Percentiles rank a stretch among this genome's conserved stretches.
These are phyloP conservation scores for Pseudonitzschia multiseries DNA, from an alignment of 108 stramenopile genomes.

Conservation along the genomic window DNA sequence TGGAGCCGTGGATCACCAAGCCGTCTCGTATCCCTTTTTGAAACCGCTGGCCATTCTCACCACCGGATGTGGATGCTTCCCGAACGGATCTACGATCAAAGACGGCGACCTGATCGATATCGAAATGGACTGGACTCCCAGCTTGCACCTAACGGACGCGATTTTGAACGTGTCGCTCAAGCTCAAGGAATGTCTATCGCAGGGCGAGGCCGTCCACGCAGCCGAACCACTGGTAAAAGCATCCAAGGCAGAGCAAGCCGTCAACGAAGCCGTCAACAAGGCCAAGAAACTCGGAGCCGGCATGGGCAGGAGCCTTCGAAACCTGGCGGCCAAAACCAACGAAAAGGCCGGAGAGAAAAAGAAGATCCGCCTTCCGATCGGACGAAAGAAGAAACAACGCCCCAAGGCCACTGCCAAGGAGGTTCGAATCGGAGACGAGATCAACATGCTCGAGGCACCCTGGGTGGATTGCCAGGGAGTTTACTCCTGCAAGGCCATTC, in stretches of 20 bases:
- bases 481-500: conserved; percentile 84
- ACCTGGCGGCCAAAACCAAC: conserved; percentile 7
- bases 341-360: conserved; percentile 7
- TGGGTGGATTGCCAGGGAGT: conserved; percentile 84
- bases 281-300: conserved; percentile 36
- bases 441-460: conserved; percentile 78
- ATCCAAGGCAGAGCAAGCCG: conserved; percentile 27
- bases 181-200: conserved; percentile 72
- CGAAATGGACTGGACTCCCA: conserved; percentile 89
- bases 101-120: conserved; percentile 70
- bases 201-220: conserved; percentile 73
- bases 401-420: conserved; percentile 31
- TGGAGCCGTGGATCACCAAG: conserved; percentile 38
- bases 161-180: conserved; percentile 82
- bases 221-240: background rate
- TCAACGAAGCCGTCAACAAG: conserved; percentile 36
- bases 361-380: background rate
- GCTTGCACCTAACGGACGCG: conserved; percentile 80
- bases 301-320: conserved; percentile 26
- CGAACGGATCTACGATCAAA: conserved; percentile 59
- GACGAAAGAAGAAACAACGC: conserved; percentile 13
- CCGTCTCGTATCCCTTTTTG: conserved; percentile 74
- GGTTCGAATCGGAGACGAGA: conserved; percentile 81
- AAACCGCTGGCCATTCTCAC: conserved; percentile 68
- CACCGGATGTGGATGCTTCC: conserved; percentile 58